phyloP scores from a whole-genome alignment of 345 rosid genomes.

The Rhizophora mangle region DNA sequence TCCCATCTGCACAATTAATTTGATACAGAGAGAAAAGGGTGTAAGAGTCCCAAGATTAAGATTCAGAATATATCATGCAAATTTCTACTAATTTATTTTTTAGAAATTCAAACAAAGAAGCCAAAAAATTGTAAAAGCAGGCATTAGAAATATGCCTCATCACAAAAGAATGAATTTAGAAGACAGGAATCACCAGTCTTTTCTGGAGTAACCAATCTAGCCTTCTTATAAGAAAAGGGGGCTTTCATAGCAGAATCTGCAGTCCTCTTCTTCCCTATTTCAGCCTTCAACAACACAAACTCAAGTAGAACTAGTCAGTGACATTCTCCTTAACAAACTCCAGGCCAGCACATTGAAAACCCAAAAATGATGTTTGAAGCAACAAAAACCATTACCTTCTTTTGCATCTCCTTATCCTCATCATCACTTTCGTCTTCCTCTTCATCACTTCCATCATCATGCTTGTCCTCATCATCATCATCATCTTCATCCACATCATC shows the following conservation, averaged over 20 bases:
- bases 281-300: constrained; percentile 32
- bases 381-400: constrained; percentile 36
- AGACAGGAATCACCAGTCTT: constrained; percentile 53
- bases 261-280: constrained; percentile 62
- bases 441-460: constrained; percentile 5
- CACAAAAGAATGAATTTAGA: background rate
- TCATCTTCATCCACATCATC: background rate
- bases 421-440: constrained; percentile 19
- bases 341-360: background rate
- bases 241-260: constrained; percentile 40
- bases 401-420: constrained; percentile 43
- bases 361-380: background rate
- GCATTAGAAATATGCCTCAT: too few relatives aligned
- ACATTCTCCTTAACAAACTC: background rate
- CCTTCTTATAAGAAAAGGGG: constrained; percentile 55
- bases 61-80: too few relatives aligned
- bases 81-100: background rate
- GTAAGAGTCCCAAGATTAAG: too few relatives aligned
- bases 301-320: background rate
- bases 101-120: background rate
- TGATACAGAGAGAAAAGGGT: too few relatives aligned
- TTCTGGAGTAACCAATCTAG: constrained; percentile 63
- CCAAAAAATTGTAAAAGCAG: background rate
- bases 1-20: constrained; percentile 18
- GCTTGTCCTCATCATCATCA: background rate